These are phyloP conservation scores for Striga asiatica DNA, from an alignment of 257 asterid genomes.

Conservation along the genomic window DNA sequence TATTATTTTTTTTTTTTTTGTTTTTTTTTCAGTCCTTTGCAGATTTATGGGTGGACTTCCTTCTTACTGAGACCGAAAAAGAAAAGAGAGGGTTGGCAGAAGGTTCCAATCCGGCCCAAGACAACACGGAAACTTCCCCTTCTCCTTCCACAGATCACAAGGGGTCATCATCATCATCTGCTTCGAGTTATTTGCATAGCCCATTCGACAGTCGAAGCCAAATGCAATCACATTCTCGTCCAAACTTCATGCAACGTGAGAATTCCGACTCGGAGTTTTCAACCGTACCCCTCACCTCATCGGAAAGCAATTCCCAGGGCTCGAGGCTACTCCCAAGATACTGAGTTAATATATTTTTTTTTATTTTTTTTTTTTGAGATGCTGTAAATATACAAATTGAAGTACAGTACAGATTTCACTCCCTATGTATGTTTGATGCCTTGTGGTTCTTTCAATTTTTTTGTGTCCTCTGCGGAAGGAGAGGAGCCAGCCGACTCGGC, in stretches of 20 bases:
- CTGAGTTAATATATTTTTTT: conserved; percentile 26
- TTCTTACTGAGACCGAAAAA: conserved; percentile 75
- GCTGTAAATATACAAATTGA: conserved; percentile 29
- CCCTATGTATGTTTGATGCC: conserved; percentile 16
- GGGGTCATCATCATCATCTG: conserved; percentile 12
- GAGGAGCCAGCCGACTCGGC: conserved; percentile 12
- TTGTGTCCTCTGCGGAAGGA: conserved; percentile 15
- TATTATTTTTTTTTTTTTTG: conserved; percentile 11
- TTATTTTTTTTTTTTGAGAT: too few relatives aligned
- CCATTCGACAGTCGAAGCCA: conserved; percentile 34
- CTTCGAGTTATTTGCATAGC: conserved; percentile 27
- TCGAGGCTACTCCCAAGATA: conserved; percentile 45
- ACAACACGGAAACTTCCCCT: conserved; percentile 20
- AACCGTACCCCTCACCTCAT: conserved; percentile 71
- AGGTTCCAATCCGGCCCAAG: conserved; percentile 29
- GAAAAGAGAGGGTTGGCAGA: conserved; percentile 50
- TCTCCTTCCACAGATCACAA: conserved; percentile 19
- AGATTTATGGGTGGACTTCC: conserved; percentile 98
- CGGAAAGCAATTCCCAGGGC: conserved; percentile 37
- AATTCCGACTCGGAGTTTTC: conserved; percentile 74
- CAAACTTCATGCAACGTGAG: conserved; percentile 29
- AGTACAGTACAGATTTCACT: conserved; percentile 19
- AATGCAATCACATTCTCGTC: conserved; percentile 26
- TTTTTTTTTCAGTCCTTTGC: conserved; percentile 60
- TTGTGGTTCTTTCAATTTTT: conserved; percentile 40